Base-by-base conservation (phyloP, 1,284 basidiomycete genomes). In the Rhodotorula glutinis region DNA sequence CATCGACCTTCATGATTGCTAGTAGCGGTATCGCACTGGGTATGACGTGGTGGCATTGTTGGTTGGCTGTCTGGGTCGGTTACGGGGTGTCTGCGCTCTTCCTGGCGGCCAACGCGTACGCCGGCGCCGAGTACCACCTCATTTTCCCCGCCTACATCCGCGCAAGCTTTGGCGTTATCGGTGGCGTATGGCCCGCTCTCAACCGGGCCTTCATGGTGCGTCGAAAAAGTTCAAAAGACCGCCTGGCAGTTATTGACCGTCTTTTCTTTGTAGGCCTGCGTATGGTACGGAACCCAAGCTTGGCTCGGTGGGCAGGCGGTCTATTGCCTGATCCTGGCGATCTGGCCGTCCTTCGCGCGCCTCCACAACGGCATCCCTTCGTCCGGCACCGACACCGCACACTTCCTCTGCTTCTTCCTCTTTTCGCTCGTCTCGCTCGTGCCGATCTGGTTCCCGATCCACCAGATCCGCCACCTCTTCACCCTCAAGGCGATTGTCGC, bases 371-470 rank as follows among this genome's bases (percentile, higher is more conserved):
- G 47, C 53, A 67, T 67, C 25, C 84, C 81, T 23, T 86, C 85
- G 13, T 85, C 88, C 58, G 88, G 88, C 41, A 89, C 85, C 21
- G 87, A 82, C 55, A 87, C 87, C 3, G 80, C 82, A 49, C 86
- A 88, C 77, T 88, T 89, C 74, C 80, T 92, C 79, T 86, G 85
- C 70, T 94, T 93, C 83, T 87, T 92, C 82, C 81, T 94, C 69
- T 94, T 92, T 82, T 91, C 89, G 85, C 79, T 91, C 52, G 82
- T 91, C 62, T 88, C 86, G 43, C 82, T 92, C 17, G 88, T 89
- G 7, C 85, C 87, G 33, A 88, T 91, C 70, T 90, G 86, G 85
- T 87, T 90, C 66, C 88, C 88, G 7, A 86, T 91, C 53, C 88
- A 91, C 80, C 85, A 88, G 77, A 87, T 92, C 71, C 85, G 88